Evolutionary conservation across 202 grass and related monocot species (phyloP).

Genomic region (Schoenoplectus triqueter): DNA sequence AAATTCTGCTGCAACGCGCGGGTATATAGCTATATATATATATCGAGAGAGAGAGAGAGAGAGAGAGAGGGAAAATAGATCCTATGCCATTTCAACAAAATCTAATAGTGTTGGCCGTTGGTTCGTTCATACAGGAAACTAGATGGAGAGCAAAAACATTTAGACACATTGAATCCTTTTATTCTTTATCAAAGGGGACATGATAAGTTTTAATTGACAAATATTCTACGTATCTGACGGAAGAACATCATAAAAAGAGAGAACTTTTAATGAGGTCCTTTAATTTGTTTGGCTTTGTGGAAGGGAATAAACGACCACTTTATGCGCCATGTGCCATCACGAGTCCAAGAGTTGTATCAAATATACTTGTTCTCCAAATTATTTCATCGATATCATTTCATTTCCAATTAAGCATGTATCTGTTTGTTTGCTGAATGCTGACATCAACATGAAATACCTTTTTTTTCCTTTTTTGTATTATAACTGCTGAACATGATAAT

Average conservation of each 20-base stretch:
- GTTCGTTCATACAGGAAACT: neutral
- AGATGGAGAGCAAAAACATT: constrained; percentile 28
- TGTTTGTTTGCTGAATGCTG: neutral
- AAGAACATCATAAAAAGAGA: constrained; percentile 30
- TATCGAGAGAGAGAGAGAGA: too few species aligned
- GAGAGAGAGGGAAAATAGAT: neutral
- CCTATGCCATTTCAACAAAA: neutral
- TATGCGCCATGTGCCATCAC: constrained; percentile 17
- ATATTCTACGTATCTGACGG: constrained; percentile 41
- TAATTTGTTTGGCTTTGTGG: constrained; percentile 39
- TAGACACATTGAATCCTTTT: constrained; percentile 37
- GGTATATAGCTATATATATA: too few species aligned
- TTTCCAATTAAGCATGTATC: neutral
- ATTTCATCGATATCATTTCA: constrained; percentile 1
- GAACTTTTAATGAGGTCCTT: constrained; percentile 40
- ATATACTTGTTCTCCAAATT: constrained; percentile 16
- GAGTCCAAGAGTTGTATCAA: constrained; percentile 25
- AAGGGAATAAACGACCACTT: constrained; percentile 40
- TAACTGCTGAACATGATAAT: too few species aligned
- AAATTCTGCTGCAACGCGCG: too few species aligned
- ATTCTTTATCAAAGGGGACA: constrained; percentile 40
- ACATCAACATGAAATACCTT: neutral
- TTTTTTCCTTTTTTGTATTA: neutral
- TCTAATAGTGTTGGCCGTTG: neutral
- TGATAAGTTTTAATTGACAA: constrained; percentile 33